Conservation (phyloP, 2,329 filamentous ascomycete genomes). For the Fusarium redolens region DNA sequence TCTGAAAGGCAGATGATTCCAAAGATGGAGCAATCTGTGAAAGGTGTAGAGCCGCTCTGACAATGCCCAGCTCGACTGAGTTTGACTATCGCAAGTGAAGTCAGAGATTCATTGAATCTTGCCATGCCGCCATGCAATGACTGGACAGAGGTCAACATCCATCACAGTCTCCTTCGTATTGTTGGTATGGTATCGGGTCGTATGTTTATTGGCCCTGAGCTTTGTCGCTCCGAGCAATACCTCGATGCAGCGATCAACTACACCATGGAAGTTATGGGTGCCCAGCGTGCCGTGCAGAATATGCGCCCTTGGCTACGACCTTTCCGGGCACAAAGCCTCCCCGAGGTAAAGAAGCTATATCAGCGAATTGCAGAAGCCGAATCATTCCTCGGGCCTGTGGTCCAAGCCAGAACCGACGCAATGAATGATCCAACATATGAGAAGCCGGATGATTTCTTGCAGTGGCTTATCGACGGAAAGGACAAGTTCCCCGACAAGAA, state of each 20-base stretch:
- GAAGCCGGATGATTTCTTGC: neutral
- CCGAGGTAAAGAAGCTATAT: neutral
- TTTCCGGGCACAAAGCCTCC: neutral
- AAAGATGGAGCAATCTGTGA: too few relatives aligned
- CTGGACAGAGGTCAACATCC: neutral
- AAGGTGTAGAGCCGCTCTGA: neutral
- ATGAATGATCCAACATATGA: neutral
- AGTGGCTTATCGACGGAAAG: neutral
- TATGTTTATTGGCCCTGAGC: neutral
- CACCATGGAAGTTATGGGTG: neutral
- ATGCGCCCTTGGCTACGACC: neutral
- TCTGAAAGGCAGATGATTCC: rapidly evolving
- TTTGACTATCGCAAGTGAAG: neutral
- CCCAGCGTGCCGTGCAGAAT: neutral
- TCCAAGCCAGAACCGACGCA: neutral
- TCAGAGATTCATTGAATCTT: neutral
- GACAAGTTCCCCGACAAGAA: neutral
- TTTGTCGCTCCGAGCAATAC: slow-evolving; percentile 1
- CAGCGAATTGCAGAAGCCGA: neutral
- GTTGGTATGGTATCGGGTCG: neutral
- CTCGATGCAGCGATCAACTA: slow-evolving; percentile 1
- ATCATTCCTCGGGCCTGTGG: neutral
- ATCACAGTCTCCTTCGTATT: neutral
- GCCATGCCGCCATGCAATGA: neutral
- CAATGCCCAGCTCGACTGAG: neutral